These are phyloP conservation scores for Trichosporon sp. DNA, from an alignment of 1,284 basidiomycete species.

Conservation along the genomic window DNA sequence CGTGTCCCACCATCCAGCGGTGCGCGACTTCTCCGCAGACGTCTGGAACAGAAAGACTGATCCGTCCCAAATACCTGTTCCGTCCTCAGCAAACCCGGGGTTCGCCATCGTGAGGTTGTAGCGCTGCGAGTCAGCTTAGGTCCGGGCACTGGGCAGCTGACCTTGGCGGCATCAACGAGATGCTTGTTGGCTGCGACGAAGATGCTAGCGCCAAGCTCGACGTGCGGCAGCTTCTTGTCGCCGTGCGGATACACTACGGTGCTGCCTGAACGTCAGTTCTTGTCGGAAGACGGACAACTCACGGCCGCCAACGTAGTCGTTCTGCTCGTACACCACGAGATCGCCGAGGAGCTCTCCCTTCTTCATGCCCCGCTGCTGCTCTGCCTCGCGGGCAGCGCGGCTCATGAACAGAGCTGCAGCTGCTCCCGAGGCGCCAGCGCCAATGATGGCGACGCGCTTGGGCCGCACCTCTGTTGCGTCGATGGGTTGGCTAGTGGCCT, in stretches of 20 bases:
- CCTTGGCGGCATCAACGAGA: constrained; percentile 68
- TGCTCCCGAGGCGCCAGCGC: constrained; percentile 78
- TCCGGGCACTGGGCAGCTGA: constrained; percentile 59
- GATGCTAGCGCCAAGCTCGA: constrained; percentile 82
- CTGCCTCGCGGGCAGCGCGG: constrained; percentile 55
- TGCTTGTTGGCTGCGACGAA: constrained; percentile 80
- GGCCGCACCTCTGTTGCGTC: constrained; percentile 1
- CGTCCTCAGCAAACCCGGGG: constrained; percentile 49
- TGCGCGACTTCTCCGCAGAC: constrained; percentile 42
- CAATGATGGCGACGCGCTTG: constrained; percentile 66
- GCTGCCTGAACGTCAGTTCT: constrained; percentile 54
- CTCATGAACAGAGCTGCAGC: constrained; percentile 81
- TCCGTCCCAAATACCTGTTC: constrained; percentile 58
- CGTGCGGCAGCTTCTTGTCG: constrained; percentile 57
- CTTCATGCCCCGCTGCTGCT: constrained; percentile 55
- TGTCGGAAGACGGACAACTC: constrained; percentile 46
- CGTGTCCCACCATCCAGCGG: constrained; percentile 61
- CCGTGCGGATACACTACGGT: constrained; percentile 71
- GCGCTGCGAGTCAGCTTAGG: constrained; percentile 42
- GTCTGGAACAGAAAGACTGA: constrained; percentile 61
- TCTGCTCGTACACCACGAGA: constrained; percentile 75
- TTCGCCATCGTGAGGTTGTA: constrained; percentile 64
- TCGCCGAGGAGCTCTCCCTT: constrained; percentile 55
- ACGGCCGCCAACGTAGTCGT: constrained; percentile 74
- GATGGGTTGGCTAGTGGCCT: background rate